These are phyloP conservation scores for Chaetoceros muelleri DNA, from an alignment of 108 stramenopile species.

Conservation along the genomic window DNA sequence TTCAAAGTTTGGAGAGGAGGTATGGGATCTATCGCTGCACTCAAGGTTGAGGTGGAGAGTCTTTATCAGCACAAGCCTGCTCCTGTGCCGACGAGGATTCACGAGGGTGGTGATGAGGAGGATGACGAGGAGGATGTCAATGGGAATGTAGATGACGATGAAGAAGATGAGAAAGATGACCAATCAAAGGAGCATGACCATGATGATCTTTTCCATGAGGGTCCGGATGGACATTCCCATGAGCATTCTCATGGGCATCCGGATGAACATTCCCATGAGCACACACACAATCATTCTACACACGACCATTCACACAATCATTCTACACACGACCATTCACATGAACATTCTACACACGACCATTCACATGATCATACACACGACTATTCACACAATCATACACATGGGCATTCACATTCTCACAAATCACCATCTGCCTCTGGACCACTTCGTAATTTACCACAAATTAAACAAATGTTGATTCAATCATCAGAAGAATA, in stretches of 20 bases:
- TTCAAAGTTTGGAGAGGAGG: conserved; percentile 46
- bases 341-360: conserved; percentile 21
- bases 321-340: conserved; percentile 14
- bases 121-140: conserved; percentile 5
- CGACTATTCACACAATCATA: conserved; percentile 10
- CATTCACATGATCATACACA: conserved; percentile 15
- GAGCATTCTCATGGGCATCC: conserved; percentile 19
- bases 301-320: conserved; percentile 20
- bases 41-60: conserved; percentile 46
- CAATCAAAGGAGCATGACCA: conserved; percentile 14
- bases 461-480: conserved; percentile 66
- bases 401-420: conserved; percentile 8
- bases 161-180: neutral
- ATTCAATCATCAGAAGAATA: conserved; percentile 23
- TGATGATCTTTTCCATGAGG: too few species aligned
- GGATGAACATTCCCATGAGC: conserved; percentile 13
- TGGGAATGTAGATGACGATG: conserved; percentile 13
- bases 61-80: conserved; percentile 44
- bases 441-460: conserved; percentile 70
- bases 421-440: too few species aligned
- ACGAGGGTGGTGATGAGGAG: conserved; percentile 7
- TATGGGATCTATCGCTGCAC: conserved; percentile 58
- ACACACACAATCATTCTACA: conserved; percentile 15
- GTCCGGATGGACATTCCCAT: too few species aligned
- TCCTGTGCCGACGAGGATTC: conserved; percentile 39